Base-by-base conservation (phyloP, 129 eudicot genomes). In the Oenanthe sinensis region DNA sequence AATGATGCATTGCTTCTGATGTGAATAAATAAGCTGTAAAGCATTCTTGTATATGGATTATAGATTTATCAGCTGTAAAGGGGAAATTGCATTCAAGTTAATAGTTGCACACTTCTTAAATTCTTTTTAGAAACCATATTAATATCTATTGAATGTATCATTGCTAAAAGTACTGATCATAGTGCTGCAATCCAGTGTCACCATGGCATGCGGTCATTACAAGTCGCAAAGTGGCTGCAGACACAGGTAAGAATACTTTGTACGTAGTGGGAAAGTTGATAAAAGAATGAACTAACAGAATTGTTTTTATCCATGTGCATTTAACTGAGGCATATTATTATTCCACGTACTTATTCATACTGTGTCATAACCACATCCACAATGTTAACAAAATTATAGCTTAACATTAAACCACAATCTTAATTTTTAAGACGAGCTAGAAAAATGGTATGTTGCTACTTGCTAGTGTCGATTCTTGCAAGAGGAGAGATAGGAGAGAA, bases 171-270 rank as follows among this genome's bases (percentile, higher is more conserved):
- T 30, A 78, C 90, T 87, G 71, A 87, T 72, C 5, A 65, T 11
- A 55, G 52, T 77, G 69, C 71, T 46, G 74, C 80, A 55, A 78
- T 78, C 49, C 65, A 96, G 99, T 96, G 99, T 87, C 99, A 96
- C 81, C 97, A 96, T 62, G 97, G 97, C 70, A 46, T 90, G 90
- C 92, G 99, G 75, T 96, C 99, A 24, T 74, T 92, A 82, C 99
- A 96, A 85, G 97, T 92, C 45, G 97, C 99, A 45, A 93, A 89
- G 79, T 96, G 99, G 99, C 88, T 96, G 95, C 97, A 96, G 86
- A 87, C 92, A 74, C 99, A 96, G 97, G 97, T 96, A 79, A 74
- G 40, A 65, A 4, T 47, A 48, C 55, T 48, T 4, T 74, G 19
- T 46, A 8, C 26, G 24, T 28, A n/a, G 6, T 5, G 5, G 22